Percentiles rank a stretch among this genome's conserved stretches.
phyloP scores from a whole-genome alignment of 257 asterid species.

The Penstemon barbatus region DNA sequence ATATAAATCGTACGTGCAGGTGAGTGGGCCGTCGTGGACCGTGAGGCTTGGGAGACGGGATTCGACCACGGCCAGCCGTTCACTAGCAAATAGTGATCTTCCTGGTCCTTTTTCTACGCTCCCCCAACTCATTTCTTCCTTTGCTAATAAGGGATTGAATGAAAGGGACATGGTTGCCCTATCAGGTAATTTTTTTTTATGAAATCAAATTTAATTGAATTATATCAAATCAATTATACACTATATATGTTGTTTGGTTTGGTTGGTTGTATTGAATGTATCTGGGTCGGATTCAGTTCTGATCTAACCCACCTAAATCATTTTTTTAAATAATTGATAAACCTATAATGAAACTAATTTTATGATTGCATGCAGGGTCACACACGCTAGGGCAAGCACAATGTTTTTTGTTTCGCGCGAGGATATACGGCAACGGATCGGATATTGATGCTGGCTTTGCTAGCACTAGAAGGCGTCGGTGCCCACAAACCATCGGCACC shows the following conservation, averaged over 20 bases:
- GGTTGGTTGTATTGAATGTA: too few species aligned
- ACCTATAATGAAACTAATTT: too few species aligned
- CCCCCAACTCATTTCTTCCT: neutral
- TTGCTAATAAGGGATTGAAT: constrained; percentile 14
- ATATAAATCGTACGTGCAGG: constrained; percentile 8
- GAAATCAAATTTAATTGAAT: neutral
- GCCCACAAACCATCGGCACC: constrained; percentile 26
- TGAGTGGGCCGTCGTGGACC: constrained; percentile 35
- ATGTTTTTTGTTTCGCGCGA: constrained; percentile 31
- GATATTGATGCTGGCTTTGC: constrained; percentile 34
- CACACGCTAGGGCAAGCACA: constrained; percentile 49
- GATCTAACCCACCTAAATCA: neutral
- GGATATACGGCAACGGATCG: constrained; percentile 40
- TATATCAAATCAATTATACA: neutral
- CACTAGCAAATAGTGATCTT: constrained; percentile 23
- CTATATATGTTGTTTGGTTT: too few species aligned
- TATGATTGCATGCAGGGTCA: constrained; percentile 31
- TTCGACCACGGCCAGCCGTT: constrained; percentile 30
- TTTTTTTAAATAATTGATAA: too few species aligned
- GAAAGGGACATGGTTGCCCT: constrained; percentile 35
- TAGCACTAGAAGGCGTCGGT: constrained; percentile 27
- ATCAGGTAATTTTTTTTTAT: constrained; percentile 20
- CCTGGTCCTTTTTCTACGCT: constrained; percentile 20
- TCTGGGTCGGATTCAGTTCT: neutral
- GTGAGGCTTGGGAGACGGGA: constrained; percentile 36